Evolutionary conservation across 768 basidiomycete species (phyloP), one percentile per base, ranked within the genome.

Genomic region (Mycena chlorophos): DNA sequence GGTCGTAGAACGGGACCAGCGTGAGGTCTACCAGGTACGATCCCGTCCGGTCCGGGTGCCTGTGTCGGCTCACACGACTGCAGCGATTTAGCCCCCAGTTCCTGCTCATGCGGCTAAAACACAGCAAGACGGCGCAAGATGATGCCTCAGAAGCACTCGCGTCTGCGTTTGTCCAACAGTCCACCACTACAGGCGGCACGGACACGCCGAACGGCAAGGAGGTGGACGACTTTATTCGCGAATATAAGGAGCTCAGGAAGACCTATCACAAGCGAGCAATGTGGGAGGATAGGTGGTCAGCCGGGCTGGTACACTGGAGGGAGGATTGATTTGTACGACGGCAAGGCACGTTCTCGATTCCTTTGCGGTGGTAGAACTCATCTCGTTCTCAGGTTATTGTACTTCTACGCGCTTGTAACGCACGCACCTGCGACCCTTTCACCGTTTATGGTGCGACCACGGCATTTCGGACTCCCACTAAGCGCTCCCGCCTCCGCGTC

Each of bases 201-300:
- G 74, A 71, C 17, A 75, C 74, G 22, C 71, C 77, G 12, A 70
- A 69, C 37, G 74, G 74, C 27, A 76, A 76, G 61, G 89, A 90
- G 29, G 81, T 94, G 22, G 94, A 97, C 56, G 84, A 88, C 40
- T 98, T 98, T 61, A 83, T 97, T 50, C 86, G 78, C 63, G 85
- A 92, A 63, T 97, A 95, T 74, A 91, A 88, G 66, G 92, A 94
- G 49, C 69, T 85, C 37, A 75, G 96, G 61, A 95, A 92, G 73
- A 78, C 80, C n/a, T 98, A 94, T 70, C 95, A 98, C 69, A 97
- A 96, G 71, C 79, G 95, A 17, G 86, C 86, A 2, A 86, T 96
- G 68, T 97, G 92, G 90, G 84, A 85, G 17, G 90, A 94, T 66
- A 78, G 87, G 62, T 98, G 95, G 93, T 77, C 85, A 1, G 79